Base-by-base conservation (phyloP, 225 moss, liverwort and hornwort genomes). In the Sphagnum contortum region DNA sequence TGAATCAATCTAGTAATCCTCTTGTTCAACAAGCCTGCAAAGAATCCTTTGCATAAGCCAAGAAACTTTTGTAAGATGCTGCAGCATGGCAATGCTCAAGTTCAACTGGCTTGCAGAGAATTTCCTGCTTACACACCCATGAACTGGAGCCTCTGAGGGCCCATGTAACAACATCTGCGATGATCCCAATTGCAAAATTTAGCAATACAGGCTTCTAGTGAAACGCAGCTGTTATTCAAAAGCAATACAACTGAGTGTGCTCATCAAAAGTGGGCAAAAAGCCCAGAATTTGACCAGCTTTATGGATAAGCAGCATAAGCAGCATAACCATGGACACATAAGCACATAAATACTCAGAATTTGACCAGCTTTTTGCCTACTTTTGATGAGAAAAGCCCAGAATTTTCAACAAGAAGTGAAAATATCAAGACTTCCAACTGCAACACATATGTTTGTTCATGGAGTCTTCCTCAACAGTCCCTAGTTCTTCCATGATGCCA, bases 41-140 rank as follows among this genome's bases (percentile, higher is more conserved):
- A 81, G 68, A 84, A 84, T 59, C 84, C 73, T 80, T 80, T 84
- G 71, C 75, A 73, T 64, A 29, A 29, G 29, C 29, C 29, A 29
- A 29, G 29, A 29, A 29, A 29, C 29, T 29, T 29, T 29, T 29
- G 29, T 29, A 29, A 29, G 29, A 29, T 29, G 29, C 29, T 29
- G 29, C 29, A 29, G 29, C 29, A 71, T 12, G 57, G 68, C 64
- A 9, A 65, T 45, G 8, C 45, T 46, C 45, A 46, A 5, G 44
- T 12, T 61, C 10, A 61, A 2, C 11, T 8, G 46, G 11, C 44
- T 9, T 6, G 10, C 5, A 6, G 5, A 44, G 29, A 29, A 3
- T 1, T 7, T 7, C 47, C 45, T 45, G 47, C 4, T 48, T 61
- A 29, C 29, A 29, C 29, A 29, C 29, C 29, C 29, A 29, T 29